Evolutionary conservation across 306 rosid species (phyloP), one percentile per base, ranked within the genome.

Genomic region (Vicia faba): DNA sequence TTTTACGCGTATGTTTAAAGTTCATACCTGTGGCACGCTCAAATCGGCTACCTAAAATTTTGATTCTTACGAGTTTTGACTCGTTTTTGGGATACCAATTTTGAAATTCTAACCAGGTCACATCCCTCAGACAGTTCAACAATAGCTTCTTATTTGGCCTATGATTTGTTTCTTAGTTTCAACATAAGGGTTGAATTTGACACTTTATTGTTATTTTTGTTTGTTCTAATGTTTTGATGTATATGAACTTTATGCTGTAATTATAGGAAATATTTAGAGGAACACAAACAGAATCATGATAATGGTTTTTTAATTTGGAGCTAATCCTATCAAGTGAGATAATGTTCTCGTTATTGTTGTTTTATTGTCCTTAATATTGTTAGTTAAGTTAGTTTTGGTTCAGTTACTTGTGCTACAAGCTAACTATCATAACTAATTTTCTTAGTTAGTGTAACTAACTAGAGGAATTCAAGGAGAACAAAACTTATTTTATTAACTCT

Each of bases 1-100:
- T 59, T 82, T 5, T 5, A 45, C 43, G 82, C 77, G 66, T 62
- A 61, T 70, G 73, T 78, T 46, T 84, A 31, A 40, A 58, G 70
- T 20, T 48, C 48, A 23, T 59, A 50, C 43, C 8, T 14, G 13
- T 25, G 45, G 9, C 14, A 55, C 54, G 11, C 65, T 18, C 71
- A 55, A 66, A 13, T 55, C 43, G 49, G 44, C 25, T 36, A 43
- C 10, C 40, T n/a, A 31, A 69, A 59, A 29, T 60, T 75, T 68
- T 63, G 64, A 1, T 28, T 26, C 18, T 46, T 72, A 59, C 44
- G 58, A 72, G 55, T 72, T 68, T 74, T 75, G 46, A 49, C 72
- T 19, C 66, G 26, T 33, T 57, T 68, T 43, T 26, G 56, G 70
- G 61, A 59, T 68, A 68, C 43, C 58, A 15, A 51, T 1, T 38